A percentile compares a stretch with the other conserved stretches of the same genome.
phyloP scores from a whole-genome alignment of 164 flowering plant species.

The Piper betle region DNA sequence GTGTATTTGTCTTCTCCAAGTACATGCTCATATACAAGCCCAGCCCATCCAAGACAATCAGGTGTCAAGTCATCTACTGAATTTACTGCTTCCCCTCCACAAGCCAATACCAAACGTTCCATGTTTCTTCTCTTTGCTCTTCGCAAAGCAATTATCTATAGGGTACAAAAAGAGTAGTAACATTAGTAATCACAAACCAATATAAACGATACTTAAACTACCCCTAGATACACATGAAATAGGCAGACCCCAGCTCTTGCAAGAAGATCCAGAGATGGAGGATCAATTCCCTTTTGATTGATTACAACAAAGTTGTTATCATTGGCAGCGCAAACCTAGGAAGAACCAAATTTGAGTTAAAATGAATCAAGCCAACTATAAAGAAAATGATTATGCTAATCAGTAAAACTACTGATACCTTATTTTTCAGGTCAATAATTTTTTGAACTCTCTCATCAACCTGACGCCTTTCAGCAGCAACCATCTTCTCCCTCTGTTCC shows the following conservation, averaged over 20 bases:
- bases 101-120: conserved; percentile 89
- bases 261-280: conserved; percentile 90
- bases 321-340: conserved; percentile 79
- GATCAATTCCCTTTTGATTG: conserved; percentile 97
- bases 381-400: too few species aligned
- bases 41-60: conserved; percentile 99
- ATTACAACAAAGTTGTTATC: conserved; percentile 80
- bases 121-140: conserved; percentile 97
- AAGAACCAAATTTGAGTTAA: neutral
- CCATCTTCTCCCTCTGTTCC: conserved; percentile 98
- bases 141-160: conserved; percentile 82
- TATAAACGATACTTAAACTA: neutral
- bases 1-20: conserved; percentile 98
- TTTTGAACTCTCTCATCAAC: conserved; percentile 88
- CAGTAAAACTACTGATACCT: conserved; percentile 26
- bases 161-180: conserved; percentile 4
- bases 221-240: neutral
- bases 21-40: conserved; percentile 90
- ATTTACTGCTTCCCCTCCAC: conserved; percentile 98
- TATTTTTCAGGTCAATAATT: conserved; percentile 81
- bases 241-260: conserved; percentile 87
- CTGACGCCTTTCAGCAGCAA: conserved; percentile 88
- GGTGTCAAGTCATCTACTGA: conserved; percentile 85
- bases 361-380: neutral
- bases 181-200: neutral